Base-by-base conservation (phyloP, 2,329 filamentous ascomycete species). In the Aspergillus unguis region DNA sequence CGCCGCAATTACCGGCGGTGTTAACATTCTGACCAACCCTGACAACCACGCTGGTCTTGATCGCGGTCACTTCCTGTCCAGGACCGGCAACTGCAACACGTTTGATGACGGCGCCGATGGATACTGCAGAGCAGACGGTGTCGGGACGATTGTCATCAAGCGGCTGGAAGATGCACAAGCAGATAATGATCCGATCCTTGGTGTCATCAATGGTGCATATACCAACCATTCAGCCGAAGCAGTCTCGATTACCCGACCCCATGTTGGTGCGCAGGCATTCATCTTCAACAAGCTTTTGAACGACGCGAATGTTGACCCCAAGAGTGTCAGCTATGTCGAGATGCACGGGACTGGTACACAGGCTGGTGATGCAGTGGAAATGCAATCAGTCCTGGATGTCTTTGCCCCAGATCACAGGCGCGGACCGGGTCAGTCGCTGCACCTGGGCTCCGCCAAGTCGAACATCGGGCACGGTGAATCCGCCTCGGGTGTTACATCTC, bases 291-390 rank as follows among this genome's bases (percentile, higher is more conserved):
- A 82, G 36, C 84, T 94, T 28, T 77, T 94, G 1, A 81, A 86
- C 44, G 82, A 88, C 40, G 85, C 87, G 40, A 86, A 87, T 53
- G 80, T 94, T 25, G 85, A 92, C 62, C 87, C 90, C 1, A 80
- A 85, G 48, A 87, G 92, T 57, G 80, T 95, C 43, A 85, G 85
- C 71, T 95, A 92, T 64, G 84, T 95, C 6, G 90, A 95, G 72
- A 91, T 94, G 85, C 90, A 95, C 68, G 90, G 88, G 10, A 95
- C 90, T 3, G 90, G 90, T 32, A 95, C 90, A 0, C 88, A 94
- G 68, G 89, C 88, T 32, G 90, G 58, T 2, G 90, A 95, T 64
- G 85, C 85, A 5, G 87, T 85, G 4, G 91, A 96, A 69, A 92
- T 94, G 86, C 78, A 83, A 1, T 90, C 87, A 0, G 87, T 95